Evolutionary conservation across 768 basidiomycete genomes (phyloP).

Genomic region (Austroboletus eburneus): DNA sequence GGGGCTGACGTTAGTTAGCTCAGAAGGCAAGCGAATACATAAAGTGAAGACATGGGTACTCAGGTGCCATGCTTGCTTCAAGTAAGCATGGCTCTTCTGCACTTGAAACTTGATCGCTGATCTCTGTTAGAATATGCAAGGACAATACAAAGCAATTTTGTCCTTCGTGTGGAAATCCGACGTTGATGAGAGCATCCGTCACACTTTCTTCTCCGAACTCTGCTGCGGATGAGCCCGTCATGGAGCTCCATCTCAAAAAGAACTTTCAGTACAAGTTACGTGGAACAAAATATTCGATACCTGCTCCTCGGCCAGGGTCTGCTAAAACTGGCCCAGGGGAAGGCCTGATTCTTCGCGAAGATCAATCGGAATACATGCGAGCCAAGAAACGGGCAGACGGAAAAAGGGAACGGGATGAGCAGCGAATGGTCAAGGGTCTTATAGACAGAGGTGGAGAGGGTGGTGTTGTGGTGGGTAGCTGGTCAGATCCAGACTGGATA

Average conservation of each 20-base stretch:
- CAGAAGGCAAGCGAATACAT: conserved; percentile 86
- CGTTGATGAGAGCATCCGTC: conserved; percentile 86
- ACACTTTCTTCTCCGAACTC: conserved; percentile 71
- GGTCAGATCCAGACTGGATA: conserved; percentile 96
- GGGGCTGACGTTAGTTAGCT: conserved; percentile 83
- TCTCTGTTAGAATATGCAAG: conserved; percentile 76
- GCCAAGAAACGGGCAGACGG: conserved; percentile 77
- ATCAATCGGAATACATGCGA: conserved; percentile 82
- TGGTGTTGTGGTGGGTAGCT: conserved; percentile 60
- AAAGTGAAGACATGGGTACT: conserved; percentile 95
- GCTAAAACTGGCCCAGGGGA: conserved; percentile 81
- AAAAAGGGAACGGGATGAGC: conserved; percentile 72
- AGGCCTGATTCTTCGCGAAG: conserved; percentile 87
- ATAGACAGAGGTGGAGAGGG: conserved; percentile 47
- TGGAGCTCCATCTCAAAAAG: conserved; percentile 90
- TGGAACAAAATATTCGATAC: conserved; percentile 91
- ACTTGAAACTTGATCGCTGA: not conserved
- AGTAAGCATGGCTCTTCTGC: conserved; percentile 54
- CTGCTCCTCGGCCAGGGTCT: conserved; percentile 82
- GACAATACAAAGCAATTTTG: conserved; percentile 95
- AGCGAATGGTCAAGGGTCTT: conserved; percentile 57
- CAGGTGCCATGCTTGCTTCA: conserved; percentile 98
- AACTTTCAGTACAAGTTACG: conserved; percentile 94
- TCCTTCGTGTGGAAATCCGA: conserved; percentile 93
- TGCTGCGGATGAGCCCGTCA: conserved; percentile 53